Percentiles rank a stretch among this genome's conserved stretches.
phyloP scores from a whole-genome alignment of 1,284 basidiomycete genomes.

The Boletus subluridellus region DNA sequence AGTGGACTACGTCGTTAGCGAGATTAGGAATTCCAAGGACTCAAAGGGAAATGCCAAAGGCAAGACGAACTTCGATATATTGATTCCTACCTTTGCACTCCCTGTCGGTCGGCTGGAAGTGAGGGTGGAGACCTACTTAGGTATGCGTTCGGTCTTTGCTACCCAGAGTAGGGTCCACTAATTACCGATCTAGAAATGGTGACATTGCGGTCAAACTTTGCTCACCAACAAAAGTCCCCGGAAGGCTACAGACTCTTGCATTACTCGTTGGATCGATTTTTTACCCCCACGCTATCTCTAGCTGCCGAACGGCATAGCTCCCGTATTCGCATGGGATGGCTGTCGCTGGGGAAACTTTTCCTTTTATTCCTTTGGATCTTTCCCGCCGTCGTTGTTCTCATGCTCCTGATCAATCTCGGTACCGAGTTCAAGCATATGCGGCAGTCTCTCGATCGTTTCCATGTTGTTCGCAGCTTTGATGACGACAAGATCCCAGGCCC shows the following conservation, averaged over 20 bases:
- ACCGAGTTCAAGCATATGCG: constrained; percentile 40
- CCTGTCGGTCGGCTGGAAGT: constrained; percentile 65
- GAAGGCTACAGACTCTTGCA: constrained; percentile 45
- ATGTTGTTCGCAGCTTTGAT: constrained; percentile 22
- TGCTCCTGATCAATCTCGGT: constrained; percentile 34
- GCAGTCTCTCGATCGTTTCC: constrained; percentile 35
- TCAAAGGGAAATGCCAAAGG: constrained; percentile 35
- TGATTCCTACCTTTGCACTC: constrained; percentile 65
- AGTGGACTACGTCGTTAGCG: constrained; percentile 60
- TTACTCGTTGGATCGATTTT: constrained; percentile 53
- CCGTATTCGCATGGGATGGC: constrained; percentile 16
- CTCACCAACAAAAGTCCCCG: constrained; percentile 25
- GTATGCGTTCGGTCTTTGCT: constrained; percentile 33
- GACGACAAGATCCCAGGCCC: constrained; percentile 17
- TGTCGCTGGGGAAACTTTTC: constrained; percentile 31
- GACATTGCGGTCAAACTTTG: constrained; percentile 26
- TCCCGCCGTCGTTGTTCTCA: constrained; percentile 32
- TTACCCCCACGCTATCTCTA: constrained; percentile 51
- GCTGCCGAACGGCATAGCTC: constrained; percentile 27
- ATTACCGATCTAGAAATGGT: constrained; percentile 16
- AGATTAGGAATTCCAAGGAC: constrained; percentile 13
- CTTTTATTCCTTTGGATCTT: constrained; percentile 30
- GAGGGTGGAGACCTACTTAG: constrained; percentile 48
- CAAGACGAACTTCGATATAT: constrained; percentile 41
- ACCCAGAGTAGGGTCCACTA: neutral